Conservation (phyloP, 768 basidiomycete genomes). For the Galerina marginata region DNA sequence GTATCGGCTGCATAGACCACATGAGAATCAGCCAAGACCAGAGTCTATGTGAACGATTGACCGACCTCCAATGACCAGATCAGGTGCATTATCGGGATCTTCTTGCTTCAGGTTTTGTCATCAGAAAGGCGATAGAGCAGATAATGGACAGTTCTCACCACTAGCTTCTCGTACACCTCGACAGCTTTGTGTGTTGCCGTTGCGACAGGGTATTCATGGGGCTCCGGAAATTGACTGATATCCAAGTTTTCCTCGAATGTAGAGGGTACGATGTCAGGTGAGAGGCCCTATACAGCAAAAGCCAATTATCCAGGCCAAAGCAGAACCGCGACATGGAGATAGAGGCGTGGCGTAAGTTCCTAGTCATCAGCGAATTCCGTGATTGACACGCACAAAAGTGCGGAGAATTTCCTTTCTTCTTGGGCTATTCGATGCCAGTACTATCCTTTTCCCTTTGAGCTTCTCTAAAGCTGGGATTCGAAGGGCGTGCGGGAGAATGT, state of each 20-base stretch:
- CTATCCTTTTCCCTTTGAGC: slow-evolving; percentile 73
- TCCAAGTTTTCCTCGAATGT: slow-evolving; percentile 81
- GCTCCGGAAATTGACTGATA: slow-evolving; percentile 66
- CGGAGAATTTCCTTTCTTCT: slow-evolving; percentile 83
- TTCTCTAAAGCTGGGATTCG: slow-evolving; percentile 65
- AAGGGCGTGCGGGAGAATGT: slow-evolving; percentile 71
- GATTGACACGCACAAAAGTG: slow-evolving; percentile 63
- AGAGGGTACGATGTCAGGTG: slow-evolving; percentile 48
- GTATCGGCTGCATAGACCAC: slow-evolving; percentile 77
- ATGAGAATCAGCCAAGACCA: slow-evolving; percentile 78
- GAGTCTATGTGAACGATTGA: neutral
- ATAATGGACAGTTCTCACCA: slow-evolving; percentile 57
- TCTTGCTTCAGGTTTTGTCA: slow-evolving; percentile 67
- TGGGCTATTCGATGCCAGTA: slow-evolving; percentile 88
- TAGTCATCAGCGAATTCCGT: slow-evolving; percentile 9
- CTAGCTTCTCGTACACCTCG: slow-evolving; percentile 42
- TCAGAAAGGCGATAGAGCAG: slow-evolving; percentile 57
- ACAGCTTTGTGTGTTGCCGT: slow-evolving; percentile 44
- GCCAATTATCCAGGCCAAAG: neutral
- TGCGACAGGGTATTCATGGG: slow-evolving; percentile 46
- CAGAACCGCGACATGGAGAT: neutral
- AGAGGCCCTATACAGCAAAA: slow-evolving; percentile 38
- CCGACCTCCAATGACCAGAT: slow-evolving; percentile 70
- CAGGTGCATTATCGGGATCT: slow-evolving; percentile 41
- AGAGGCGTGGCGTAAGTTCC: slow-evolving; percentile 1